Evolutionary conservation across 1,139 yeast species (phyloP).

Genomic region (Yamadazyma buinensis): DNA sequence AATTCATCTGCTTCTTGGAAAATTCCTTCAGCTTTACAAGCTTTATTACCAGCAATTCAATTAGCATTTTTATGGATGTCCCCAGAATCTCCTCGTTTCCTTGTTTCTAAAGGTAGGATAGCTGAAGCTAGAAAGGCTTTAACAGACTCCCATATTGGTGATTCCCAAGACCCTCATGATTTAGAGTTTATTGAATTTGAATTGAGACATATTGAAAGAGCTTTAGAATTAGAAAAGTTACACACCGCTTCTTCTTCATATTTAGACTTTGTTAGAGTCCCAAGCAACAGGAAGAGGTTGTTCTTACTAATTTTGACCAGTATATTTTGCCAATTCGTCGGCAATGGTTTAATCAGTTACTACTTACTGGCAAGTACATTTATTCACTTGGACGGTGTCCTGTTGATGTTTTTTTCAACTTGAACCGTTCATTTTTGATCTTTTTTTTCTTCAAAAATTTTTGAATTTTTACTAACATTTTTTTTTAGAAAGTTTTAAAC

Average conservation of each 20-base stretch:
- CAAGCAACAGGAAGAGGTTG: slow-evolving; percentile 4
- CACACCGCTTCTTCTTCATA: slow-evolving; percentile 4
- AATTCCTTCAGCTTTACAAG: slow-evolving; percentile 45
- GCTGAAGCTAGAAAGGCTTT: slow-evolving; percentile 30
- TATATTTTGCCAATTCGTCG: slow-evolving; percentile 16
- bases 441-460: no score
- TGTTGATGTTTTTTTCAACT: no score
- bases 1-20: slow-evolving; percentile 25
- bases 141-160: slow-evolving; percentile 17
- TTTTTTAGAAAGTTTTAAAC: slow-evolving; percentile 16
- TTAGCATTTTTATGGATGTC: slow-evolving; percentile 24
- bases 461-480: no score
- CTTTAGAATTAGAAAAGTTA: slow-evolving; percentile 16
- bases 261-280: slow-evolving; percentile 8
- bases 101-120: slow-evolving; percentile 34
- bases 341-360: slow-evolving; percentile 19
- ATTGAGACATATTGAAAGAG: slow-evolving; percentile 37
- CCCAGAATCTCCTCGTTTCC: slow-evolving; percentile 60
- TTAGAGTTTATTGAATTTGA: slow-evolving; percentile 38
- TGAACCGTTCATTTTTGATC: no score
- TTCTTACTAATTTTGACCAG: slow-evolving; percentile 11
- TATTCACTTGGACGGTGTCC: no score
- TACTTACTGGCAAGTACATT: no score
- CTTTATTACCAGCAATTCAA: slow-evolving; percentile 12
- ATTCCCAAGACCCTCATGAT: slow-evolving; percentile 14